Percentiles rank a stretch among this genome's conserved stretches.
phyloP scores from a whole-genome alignment of 331 rosid genomes.

The Malus hybrid region DNA sequence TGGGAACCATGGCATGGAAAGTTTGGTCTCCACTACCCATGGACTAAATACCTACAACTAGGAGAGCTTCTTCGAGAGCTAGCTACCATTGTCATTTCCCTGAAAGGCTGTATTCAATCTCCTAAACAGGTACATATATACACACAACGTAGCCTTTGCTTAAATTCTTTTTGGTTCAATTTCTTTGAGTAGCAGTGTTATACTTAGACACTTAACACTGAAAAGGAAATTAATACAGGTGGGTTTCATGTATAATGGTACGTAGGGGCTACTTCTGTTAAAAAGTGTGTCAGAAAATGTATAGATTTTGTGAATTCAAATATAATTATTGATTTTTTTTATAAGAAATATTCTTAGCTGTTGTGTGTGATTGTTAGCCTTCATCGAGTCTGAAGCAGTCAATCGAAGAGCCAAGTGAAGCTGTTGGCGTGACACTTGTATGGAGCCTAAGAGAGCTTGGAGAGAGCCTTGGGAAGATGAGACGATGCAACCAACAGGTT shows the following conservation, averaged over 20 bases:
- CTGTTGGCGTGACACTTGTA: conserved; percentile 37
- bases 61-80: conserved; percentile 66
- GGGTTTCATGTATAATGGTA: too few species aligned
- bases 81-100: conserved; percentile 46
- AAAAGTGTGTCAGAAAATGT: too few species aligned
- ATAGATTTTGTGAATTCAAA: too few species aligned
- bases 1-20: conserved; percentile 99
- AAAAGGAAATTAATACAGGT: too few species aligned
- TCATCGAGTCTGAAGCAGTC: conserved; percentile 22
- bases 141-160: neutral
- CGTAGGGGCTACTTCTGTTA: too few species aligned
- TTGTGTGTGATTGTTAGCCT: conserved; percentile 19
- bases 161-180: neutral
- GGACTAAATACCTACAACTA: conserved; percentile 65
- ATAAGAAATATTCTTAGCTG: too few species aligned
- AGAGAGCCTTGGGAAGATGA: conserved; percentile 55
- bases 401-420: conserved; percentile 35
- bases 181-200: neutral
- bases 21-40: conserved; percentile 76
- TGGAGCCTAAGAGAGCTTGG: conserved; percentile 56
- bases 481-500: conserved; percentile 25
- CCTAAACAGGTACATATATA: conserved; percentile 48
- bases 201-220: too few species aligned
- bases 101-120: conserved; percentile 43
- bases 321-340: too few species aligned